Base-by-base conservation (phyloP, 495 filamentous ascomycete species). In the Melanomma pulvis-pyrius region DNA sequence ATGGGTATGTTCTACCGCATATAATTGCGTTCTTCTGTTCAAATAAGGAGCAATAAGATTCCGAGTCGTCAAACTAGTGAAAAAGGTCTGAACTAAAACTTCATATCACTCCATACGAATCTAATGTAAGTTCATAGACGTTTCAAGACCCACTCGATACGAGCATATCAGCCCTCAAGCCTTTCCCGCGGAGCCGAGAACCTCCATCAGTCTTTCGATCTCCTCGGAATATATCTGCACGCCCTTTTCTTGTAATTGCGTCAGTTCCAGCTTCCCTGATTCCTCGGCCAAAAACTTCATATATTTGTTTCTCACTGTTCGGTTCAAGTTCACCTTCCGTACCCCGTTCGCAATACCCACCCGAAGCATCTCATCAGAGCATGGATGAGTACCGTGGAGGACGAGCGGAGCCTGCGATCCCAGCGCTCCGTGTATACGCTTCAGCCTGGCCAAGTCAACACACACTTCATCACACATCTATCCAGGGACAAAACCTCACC, bases 211-310 rank as follows among this genome's bases (percentile, higher is more conserved):
- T 19, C n/a, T 1, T 28, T 53, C 59, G 51, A 61, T 61, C 29
- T 52, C 59, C 28, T 61, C 15, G 11, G 59, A 30, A 28, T 61
- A 61, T 11, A 61, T 61, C 26, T 61, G 26, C 25, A 61, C 59
- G 2, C 59, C 46, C 22, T 52, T 32, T 25, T 61, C 59, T 34
- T 61, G 59, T 44, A 61, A 13, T 8, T 50, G 5, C 30, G 59
- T 61, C 21, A 61, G 24, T 53, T 61, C 59, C 2, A 51, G 19
- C 15, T 52, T 61, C 9, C 46, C 46, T 4, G 59, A 19, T 24
- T 52, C 47, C 21, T 21, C 24, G 5, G 44, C 47, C 24, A 61
- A 28, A 26, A 61, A 61, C 17, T 61, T 26, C 19, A 51, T 26
- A 32, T 61, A 61, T 26, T 19, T 36, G 8, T 21, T 32, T 24